Evolutionary conservation across 2,329 filamentous ascomycete genomes (phyloP), one percentile per base, ranked within the genome.

Genomic region (Calonectria pteridis): DNA sequence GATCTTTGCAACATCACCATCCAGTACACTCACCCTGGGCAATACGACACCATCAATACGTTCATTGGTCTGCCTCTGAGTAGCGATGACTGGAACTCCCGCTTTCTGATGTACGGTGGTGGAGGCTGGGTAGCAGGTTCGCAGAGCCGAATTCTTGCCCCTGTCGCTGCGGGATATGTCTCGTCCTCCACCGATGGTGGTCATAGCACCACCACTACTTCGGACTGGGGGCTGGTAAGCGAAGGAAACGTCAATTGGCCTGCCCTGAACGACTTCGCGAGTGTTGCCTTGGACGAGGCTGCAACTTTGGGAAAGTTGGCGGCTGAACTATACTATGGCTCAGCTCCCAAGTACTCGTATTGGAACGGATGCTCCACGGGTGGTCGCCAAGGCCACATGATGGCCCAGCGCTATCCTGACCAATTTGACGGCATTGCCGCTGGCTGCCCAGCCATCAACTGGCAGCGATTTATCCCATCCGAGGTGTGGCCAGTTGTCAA

Each of bases 361-460:
- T 90, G 86, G 77, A 82, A 84, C 11, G 89, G 89, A 18, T 91
- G 89, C 76, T 89, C 88, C 1, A 89, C 87, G 0, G 89, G 90
- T 16, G 90, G 90, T 2, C 84, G 90, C 1, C 89, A 92, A 79
- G 90, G 89, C 10, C 81, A 90, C 29, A 88, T 88, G 76, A 84
- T 88, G 14, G 86, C 88, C 0, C 87, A 91, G 75, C 79, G 84
- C 11, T 90, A 87, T 72, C 89, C 90, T 0, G 83, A 87, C 1
- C 87, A 88, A 40, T 91, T 89, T 55, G 87, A 91, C 58, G 90
- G 90, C 3, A 86, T 91, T 18, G 78, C 90, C 0, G 89, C 89
- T 1, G 86, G 84, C 0, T 83, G 83, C 1, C 85, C 87, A 1
- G 89, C 87, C 9, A 73, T 86, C 7, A 78, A 84, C 51, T 90